A percentile compares a stretch with the other conserved stretches of the same genome.
Evolutionary conservation across 805 yeast species (phyloP).

Genomic region (Metschnikowia similis): DNA sequence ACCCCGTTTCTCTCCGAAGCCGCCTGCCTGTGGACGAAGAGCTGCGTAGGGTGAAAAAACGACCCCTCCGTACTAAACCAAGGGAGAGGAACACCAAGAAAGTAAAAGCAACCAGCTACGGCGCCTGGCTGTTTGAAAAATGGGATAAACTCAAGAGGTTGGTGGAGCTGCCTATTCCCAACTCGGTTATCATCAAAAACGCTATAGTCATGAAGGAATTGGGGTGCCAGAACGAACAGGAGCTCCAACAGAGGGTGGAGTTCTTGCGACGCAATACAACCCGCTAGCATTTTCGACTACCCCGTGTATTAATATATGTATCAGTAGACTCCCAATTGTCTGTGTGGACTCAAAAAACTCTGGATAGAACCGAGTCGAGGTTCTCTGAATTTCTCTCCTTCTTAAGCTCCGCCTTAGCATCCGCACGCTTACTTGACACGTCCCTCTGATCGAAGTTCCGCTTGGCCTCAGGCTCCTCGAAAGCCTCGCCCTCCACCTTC

Average conservation of each 20-base stretch:
- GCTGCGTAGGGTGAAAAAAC: not conserved
- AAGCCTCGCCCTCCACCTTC: constrained; percentile 17
- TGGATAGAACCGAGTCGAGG: constrained; percentile 47
- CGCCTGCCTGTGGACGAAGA: not conserved
- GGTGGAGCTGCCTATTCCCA: constrained; percentile 25
- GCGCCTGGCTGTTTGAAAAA: constrained; percentile 25
- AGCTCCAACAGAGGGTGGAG: constrained; percentile 27
- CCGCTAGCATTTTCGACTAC: not conserved
- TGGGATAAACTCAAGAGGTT: constrained; percentile 33
- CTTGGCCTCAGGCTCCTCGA: constrained; percentile 17
- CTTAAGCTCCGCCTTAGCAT: constrained; percentile 48
- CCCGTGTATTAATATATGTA: constrained; percentile 1
- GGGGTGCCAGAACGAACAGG: constrained; percentile 24
- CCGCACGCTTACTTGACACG: constrained; percentile 63
- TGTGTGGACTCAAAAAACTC: constrained; percentile 37
- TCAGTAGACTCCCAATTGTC: not conserved
- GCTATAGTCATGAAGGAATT: constrained; percentile 22
- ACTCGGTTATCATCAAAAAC: constrained; percentile 28
- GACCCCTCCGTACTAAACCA: not conserved
- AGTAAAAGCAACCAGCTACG: not conserved
- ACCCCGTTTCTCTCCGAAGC: not conserved
- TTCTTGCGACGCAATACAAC: constrained; percentile 7
- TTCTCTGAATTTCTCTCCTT: constrained; percentile 37
- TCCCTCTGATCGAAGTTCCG: constrained; percentile 69
- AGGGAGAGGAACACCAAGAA: constrained; percentile 19